phyloP scores from a whole-genome alignment of 2,329 filamentous ascomycete genomes.

The Trichophyton equinum region DNA sequence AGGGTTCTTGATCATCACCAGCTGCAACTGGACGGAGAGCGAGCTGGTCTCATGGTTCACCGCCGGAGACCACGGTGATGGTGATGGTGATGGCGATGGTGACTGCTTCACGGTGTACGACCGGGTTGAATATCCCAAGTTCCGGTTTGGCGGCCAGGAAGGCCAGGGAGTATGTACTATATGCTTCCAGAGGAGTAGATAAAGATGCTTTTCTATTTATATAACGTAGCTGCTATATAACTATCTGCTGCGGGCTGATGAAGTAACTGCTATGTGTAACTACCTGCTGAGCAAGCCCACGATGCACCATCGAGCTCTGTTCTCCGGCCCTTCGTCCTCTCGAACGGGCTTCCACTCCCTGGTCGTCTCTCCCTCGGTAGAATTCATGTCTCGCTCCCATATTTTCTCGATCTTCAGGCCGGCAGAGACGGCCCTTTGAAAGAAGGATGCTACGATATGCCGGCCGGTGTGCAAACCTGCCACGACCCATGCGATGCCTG shows the following conservation, averaged over 20 bases:
- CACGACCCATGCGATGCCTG: constrained; percentile 33
- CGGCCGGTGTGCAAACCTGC: constrained; percentile 50
- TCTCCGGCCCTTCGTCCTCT: constrained; percentile 37
- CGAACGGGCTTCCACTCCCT: constrained; percentile 32
- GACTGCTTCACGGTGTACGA: constrained; percentile 48
- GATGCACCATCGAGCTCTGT: constrained; percentile 46
- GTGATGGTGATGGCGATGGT: constrained; percentile 5
- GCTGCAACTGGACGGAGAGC: constrained; percentile 94
- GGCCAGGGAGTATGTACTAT: constrained; percentile 82
- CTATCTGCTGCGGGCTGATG: not conserved
- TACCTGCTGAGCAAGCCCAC: constrained; percentile 32
- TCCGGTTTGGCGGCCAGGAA: constrained; percentile 77
- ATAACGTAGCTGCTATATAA: too few species aligned
- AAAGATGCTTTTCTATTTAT: constrained; percentile 9
- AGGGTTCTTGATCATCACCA: constrained; percentile 73
- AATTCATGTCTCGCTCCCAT: constrained; percentile 42
- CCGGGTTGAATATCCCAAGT: constrained; percentile 68
- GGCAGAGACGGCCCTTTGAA: constrained; percentile 33
- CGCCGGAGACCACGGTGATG: constrained; percentile 16
- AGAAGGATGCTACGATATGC: constrained; percentile 43
- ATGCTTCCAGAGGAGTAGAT: constrained; percentile 51
- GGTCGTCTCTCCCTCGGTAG: constrained; percentile 35
- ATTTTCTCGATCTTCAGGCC: constrained; percentile 41
- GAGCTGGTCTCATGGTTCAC: constrained; percentile 75
- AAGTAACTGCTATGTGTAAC: too few species aligned